Conservation (phyloP, 2,329 filamentous ascomycete species). For the Tricladium varicosporioides region DNA sequence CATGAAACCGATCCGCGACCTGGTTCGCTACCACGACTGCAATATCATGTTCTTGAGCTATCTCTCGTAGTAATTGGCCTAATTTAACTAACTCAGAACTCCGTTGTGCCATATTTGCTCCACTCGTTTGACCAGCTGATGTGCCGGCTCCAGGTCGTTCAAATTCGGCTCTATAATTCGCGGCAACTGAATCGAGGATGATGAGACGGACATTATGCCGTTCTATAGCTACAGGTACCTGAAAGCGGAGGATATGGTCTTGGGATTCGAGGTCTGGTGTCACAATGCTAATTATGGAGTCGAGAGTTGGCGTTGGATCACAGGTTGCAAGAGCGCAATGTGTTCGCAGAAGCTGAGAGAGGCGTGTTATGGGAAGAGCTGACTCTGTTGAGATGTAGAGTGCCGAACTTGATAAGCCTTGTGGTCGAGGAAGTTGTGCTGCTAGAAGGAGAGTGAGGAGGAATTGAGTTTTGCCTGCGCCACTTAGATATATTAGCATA, state of each 20-base stretch:
- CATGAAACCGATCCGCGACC: constrained; percentile 79
- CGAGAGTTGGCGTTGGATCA: constrained; percentile 58
- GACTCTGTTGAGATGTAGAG: constrained; percentile 96
- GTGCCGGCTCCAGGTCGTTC: constrained; percentile 51
- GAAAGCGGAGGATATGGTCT: constrained; percentile 90
- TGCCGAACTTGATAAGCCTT: constrained; percentile 68
- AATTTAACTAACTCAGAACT: constrained; percentile 74
- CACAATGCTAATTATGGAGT: constrained; percentile 74
- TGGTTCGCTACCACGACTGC: constrained; percentile 94
- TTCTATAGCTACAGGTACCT: constrained; percentile 80
- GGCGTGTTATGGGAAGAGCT: constrained; percentile 74
- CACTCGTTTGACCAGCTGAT: constrained; percentile 35
- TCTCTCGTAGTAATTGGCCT: constrained; percentile 69
- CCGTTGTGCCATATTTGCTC: constrained; percentile 69
- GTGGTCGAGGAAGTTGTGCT: constrained; percentile 74
- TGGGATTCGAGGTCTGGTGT: constrained; percentile 91
- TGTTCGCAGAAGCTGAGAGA: constrained; percentile 71
- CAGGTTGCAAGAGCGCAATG: constrained; percentile 58
- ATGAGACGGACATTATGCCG: constrained; percentile 77
- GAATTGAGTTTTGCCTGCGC: constrained; percentile 92
- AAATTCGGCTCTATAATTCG: constrained; percentile 93
- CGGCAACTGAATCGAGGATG: constrained; percentile 86
- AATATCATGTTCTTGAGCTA: constrained; percentile 72
- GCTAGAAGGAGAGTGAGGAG: constrained; percentile 81
- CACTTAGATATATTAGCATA: constrained; percentile 46